phyloP scores from a whole-genome alignment of 768 basidiomycete species.

The Termitomyces bulborhizus region DNA sequence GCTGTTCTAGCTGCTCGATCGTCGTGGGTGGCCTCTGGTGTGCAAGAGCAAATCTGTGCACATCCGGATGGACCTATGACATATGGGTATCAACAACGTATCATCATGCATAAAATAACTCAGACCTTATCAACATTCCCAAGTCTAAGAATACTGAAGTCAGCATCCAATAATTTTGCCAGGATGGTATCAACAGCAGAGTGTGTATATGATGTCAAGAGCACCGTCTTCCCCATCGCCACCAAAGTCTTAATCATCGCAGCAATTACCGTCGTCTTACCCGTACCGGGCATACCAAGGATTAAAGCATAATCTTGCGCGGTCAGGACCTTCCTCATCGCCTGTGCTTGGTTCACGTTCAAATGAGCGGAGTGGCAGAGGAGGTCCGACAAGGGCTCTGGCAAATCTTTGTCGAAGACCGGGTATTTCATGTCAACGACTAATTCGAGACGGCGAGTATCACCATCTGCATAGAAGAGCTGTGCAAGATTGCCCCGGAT shows the following conservation, averaged over 20 bases:
- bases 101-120: neutral
- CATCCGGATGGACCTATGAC: slow-evolving; percentile 74
- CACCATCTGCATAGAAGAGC: slow-evolving; percentile 78
- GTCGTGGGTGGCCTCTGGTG: slow-evolving; percentile 50
- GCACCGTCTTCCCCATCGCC: slow-evolving; percentile 74
- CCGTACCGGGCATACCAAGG: slow-evolving; percentile 97
- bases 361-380: slow-evolving; percentile 33
- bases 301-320: slow-evolving; percentile 90
- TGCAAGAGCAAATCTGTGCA: slow-evolving; percentile 64
- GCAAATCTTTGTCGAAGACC: slow-evolving; percentile 37
- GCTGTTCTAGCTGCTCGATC: slow-evolving; percentile 78
- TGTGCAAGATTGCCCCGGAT: slow-evolving; percentile 89
- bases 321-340: slow-evolving; percentile 66
- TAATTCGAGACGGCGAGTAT: slow-evolving; percentile 58
- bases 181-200: slow-evolving; percentile 98
- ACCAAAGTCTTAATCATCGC: slow-evolving; percentile 81
- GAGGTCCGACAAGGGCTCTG: slow-evolving; percentile 17
- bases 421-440: slow-evolving; percentile 80
- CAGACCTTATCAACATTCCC: slow-evolving; percentile 90
- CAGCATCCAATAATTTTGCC: slow-evolving; percentile 62
- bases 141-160: slow-evolving; percentile 73
- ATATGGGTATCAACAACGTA: neutral
- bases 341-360: slow-evolving; percentile 67
- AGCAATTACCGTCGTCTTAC: slow-evolving; percentile 94
- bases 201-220: slow-evolving; percentile 93